Base-by-base conservation (phyloP, 2,329 filamentous ascomycete species). In the Phyllosticta paracitricarpa region DNA sequence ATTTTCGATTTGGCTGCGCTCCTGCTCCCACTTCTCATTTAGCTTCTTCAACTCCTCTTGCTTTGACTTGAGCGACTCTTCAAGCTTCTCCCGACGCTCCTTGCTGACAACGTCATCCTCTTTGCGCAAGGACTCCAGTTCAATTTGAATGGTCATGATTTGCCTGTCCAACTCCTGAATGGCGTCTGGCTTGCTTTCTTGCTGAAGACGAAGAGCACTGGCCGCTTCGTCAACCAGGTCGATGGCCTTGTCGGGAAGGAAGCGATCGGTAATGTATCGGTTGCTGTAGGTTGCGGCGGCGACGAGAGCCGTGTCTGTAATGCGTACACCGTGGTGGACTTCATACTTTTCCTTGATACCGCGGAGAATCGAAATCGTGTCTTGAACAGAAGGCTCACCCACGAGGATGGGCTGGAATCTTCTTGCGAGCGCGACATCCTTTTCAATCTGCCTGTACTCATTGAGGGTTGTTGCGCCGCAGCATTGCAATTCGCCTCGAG, bases 331-430 rank as follows among this genome's bases (percentile, higher is more conserved):
- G 70, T 99, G 94, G 66, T 97, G 94, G 0, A 97, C 90, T 73
- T 97, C 94, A 69, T 99, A 99, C 66, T 91, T 90, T 70, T 97
- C 92, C 71, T 97, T 97, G 78, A 99, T 97, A 56, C 93, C 94
- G 69, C 94, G 86, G 0, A 99, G 79, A 62, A 99, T 97, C 57
- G 91, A 96, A 64, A 99, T 92, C 0, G 94, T 97, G 66, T 97
- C 92, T 66, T 90, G 85, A 0, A 97, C 92, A 0, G 85, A 87
- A 0, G 94, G 94, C 69, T 99, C 94, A 63, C 87, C 89, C n/a
- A 99, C 91, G 40, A 91, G 76, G 62, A 99, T 96, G 0, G 94
- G 92, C 69, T 99, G 94, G 73, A 99, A 97, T 63, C 94, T 84
- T 66, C 94, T 82, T 8, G 94, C 94, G 22, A 99, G 78, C 0